Evolutionary conservation across 2,329 filamentous ascomycete genomes (phyloP), one percentile per base, ranked within the genome.

Genomic region (Neopestalotiopsis rosae): DNA sequence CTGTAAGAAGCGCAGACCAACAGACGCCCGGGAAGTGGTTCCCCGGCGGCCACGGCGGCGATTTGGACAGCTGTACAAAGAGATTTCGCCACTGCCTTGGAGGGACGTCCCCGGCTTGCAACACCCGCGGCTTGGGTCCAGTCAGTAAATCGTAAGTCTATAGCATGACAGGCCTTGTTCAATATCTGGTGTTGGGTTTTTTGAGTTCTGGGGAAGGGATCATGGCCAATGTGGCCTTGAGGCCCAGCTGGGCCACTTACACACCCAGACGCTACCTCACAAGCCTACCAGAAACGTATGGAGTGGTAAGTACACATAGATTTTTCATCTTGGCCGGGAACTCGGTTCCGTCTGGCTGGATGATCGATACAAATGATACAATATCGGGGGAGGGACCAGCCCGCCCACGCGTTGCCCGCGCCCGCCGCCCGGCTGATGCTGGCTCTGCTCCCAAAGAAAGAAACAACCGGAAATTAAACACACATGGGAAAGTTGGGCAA

Each of bases 331-430:
- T 28, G 24, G 24, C 24, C 24, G 24, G 30, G 14, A 17, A 61
- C 28, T 64, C 61, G 61, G 61, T 45, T 49, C 61, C 61, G 17
- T 64, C 61, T 72, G 74, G 75, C 69, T 68, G 69, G 69, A 72
- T 28, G 24, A 32, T 59, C 30, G 24, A 59, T 30, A 24, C 13
- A 24, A 28, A 59, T 28, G 24, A 28, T 20, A 59, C 45, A 17
- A 52, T 28, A 28, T 52, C 45, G 17, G 45, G 45, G 17, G 17
- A 9, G 42, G 42, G 42, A 13, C 13, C n/a, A 13, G 45, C 14
- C 45, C 45, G n/a, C 45, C 17, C 45, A 20, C 45, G 6, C 34
- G 34, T 38, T 38, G 34, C 34, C 6, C 34, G 6, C 34, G 34
- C 34, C 34, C 34, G 34, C 34, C 34, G 34, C 34, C 10, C 10